phyloP scores from a whole-genome alignment of 2,329 filamentous ascomycete species.

The Xylariaceae sp. region DNA sequence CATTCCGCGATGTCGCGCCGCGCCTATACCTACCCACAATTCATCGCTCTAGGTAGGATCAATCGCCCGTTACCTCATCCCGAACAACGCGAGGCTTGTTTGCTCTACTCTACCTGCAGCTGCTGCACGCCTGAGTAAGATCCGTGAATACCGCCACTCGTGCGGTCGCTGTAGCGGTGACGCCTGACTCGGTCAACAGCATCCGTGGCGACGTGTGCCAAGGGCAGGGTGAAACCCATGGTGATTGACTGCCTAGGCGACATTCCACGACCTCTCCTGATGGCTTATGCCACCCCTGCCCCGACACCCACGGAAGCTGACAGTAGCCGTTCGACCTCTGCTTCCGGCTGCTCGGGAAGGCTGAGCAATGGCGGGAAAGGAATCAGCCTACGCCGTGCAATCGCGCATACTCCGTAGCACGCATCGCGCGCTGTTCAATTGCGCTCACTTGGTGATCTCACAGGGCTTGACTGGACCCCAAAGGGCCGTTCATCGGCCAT shows the following conservation, averaged over 20 bases:
- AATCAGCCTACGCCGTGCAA: slow-evolving; percentile 7
- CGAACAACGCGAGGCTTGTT: too few species aligned
- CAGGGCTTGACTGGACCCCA: too few species aligned
- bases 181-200: slow-evolving; percentile 11
- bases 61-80: not conserved
- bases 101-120: not conserved
- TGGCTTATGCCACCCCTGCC: slow-evolving; percentile 6
- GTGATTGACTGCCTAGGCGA: not conserved
- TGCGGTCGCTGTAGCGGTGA: slow-evolving; percentile 12
- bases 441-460: too few species aligned
- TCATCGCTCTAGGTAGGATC: too few species aligned
- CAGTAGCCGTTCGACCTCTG: not conserved
- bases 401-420: not conserved
- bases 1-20: too few species aligned
- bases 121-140: slow-evolving; percentile 27
- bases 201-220: not conserved
- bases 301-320: slow-evolving; percentile 9
- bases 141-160: slow-evolving; percentile 6
- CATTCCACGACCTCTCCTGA: not conserved
- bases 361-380: not conserved
- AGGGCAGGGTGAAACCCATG: not conserved
- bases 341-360: slow-evolving; percentile 3
- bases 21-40: too few species aligned
- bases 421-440: too few species aligned
- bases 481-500: too few species aligned